Evolutionary conservation across 2,329 filamentous ascomycete genomes (phyloP), one percentile per base, ranked within the genome.

Genomic region (Xylaria sp.): DNA sequence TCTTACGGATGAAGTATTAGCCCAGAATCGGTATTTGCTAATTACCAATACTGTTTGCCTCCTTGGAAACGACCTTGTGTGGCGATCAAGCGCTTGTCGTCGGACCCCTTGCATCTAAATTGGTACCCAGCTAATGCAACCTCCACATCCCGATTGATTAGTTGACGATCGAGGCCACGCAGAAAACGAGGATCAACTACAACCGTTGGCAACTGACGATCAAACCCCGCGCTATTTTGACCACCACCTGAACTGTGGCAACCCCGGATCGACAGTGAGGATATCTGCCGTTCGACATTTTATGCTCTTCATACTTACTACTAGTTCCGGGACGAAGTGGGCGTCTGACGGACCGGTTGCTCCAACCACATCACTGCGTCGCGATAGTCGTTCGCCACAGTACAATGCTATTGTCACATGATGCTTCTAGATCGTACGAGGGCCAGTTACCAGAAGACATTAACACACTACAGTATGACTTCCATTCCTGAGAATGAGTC

Each of bases 241-340:
- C 34, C 15, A 59, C 52, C 32, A 61, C 65, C 60, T 64, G 18
- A 39, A 30, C 28, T 67, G 48, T 63, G 57, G 67, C 48, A 32
- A 68, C 65, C 65, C 61, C 65, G 60, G 65, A 70, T 68, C 65
- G 53, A 60, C 68, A 43, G 43, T 15, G 60, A 62, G 34, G 45
- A 9, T 59, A 57, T 55, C 57, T 67, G 25, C 50, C 60, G 48
- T 39, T 53, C 36, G 39, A 66, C 55, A 43, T 53, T 63, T 60
- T 32, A 66, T 62, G 63, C 63, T 36, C 46, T 57, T 56, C 30
- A 45, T 36, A 25, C 25, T 53, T 45, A 9, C 28, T 43, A 9
- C 43, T 32, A 45, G n/a, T 30, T 23, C 52, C 18, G 30, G n/a
- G 46, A 15, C 23, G 59, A 34, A 45, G 55, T 60, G 10, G 20